Base-by-base conservation (phyloP, 106 monocot genomes). In the Dendrobium huoshanense region DNA sequence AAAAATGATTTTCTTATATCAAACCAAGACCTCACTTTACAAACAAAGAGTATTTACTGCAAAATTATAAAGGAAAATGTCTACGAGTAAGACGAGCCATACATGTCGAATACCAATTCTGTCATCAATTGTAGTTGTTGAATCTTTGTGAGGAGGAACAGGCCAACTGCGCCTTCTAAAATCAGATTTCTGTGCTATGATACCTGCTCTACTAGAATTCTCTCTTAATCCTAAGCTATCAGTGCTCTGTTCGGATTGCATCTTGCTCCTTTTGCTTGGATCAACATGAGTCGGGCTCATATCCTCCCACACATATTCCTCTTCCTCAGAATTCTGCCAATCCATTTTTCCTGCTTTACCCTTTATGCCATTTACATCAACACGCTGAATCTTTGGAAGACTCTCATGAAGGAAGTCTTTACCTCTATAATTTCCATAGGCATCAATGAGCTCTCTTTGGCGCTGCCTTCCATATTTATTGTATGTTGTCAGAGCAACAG, bases 221-320 rank as follows among this genome's bases (percentile, higher is more conserved):
- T 55, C 75, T 55, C 79, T 73, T 55, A 61, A 75, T 29, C 75
- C 75, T 70, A 82, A 80, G 44, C 54, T 79, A 51, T 55, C 82
- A 67, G 74, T 47, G 83, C 16, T 80, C 27, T 78, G 76, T 54
- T 78, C 86, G 20, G 78, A 49, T 4, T 75, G 85, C 48, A 70
- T 22, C 37, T 65, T 87, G 74, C 77, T 83, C 61, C 82, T 88
- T 79, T 80, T 88, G 55, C 55, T 81, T 37, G 55, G 81, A 54
- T 86, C 85, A 49, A 87, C 74, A 75, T 92, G 81, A 83, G 92
- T 89, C 31, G 94, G 97, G 68, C 92, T 98, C 97, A 98, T 98
- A 80, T 91, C 84, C 79, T 98, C 95, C 97, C 97, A 98, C n/a
- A 82, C 84, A 87, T 94, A 98, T 73, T 98, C 97, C 76, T 94